These are phyloP conservation scores for Aquilaria yunnanensis DNA, from an alignment of 345 rosid genomes.

Conservation along the genomic window DNA sequence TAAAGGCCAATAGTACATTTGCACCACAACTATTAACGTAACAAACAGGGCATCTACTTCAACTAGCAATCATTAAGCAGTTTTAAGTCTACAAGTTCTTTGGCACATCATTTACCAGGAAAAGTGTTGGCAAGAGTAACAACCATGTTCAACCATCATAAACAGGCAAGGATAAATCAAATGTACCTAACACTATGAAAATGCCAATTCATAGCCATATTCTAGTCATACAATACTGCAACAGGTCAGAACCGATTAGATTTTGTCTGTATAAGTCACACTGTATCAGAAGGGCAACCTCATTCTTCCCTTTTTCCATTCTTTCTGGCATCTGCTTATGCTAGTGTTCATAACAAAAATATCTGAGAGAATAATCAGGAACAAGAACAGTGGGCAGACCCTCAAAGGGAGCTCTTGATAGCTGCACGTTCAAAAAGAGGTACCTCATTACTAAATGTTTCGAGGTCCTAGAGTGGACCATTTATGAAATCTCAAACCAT, in stretches of 20 bases:
- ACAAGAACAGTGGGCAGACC: constrained; percentile 9
- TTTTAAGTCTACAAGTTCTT: no score
- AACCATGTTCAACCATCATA: no score
- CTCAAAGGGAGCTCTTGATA: constrained; percentile 20
- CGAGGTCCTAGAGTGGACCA: constrained; percentile 19
- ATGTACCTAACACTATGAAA: no score
- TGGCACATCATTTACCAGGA: no score
- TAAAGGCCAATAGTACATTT: no score
- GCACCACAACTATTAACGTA: no score
- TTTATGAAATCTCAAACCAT: constrained; percentile 16
- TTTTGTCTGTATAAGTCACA: constrained; percentile 14
- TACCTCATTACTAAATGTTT: constrained; percentile 16
- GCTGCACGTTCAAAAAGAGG: constrained; percentile 33
- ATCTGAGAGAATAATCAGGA: constrained; percentile 7
- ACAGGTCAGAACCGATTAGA: constrained; percentile 21
- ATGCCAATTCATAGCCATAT: no score
- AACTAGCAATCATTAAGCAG: no score
- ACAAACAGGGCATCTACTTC: no score
- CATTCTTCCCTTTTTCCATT: constrained; percentile 7
- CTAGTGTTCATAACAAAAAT: constrained; percentile 16
- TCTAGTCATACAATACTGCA: constrained; percentile 14
- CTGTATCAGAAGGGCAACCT: constrained; percentile 12
- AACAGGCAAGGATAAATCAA: no score
- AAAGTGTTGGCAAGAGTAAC: no score
- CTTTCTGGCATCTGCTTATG: constrained; percentile 16